Conservation (phyloP, 768 basidiomycete species). For the Podaxis sp. region DNA sequence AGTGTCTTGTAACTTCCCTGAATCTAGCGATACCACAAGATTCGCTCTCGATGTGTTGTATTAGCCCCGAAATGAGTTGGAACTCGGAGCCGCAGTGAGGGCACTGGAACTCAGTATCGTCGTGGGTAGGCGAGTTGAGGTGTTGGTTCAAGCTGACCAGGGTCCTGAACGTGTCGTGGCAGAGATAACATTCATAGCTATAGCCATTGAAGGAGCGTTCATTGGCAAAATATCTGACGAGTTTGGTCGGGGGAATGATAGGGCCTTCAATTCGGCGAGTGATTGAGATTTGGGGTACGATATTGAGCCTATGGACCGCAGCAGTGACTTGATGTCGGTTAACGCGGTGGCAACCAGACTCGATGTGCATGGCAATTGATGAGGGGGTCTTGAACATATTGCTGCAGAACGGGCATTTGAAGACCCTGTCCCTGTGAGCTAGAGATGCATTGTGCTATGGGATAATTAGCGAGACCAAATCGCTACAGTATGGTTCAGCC, state of each 20-base stretch:
- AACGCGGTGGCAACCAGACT: constrained; percentile 57
- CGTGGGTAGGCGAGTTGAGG: constrained; percentile 60
- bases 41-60: constrained; percentile 67
- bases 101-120: constrained; percentile 54
- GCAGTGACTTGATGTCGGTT: constrained; percentile 39
- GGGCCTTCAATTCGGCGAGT: constrained; percentile 45
- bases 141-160: constrained; percentile 58
- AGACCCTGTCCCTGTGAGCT: constrained; percentile 31
- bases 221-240: constrained; percentile 31
- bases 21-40: constrained; percentile 56
- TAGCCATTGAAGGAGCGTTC: constrained; percentile 42
- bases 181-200: constrained; percentile 65
- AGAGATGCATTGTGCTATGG: constrained; percentile 40
- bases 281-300: constrained; percentile 58
- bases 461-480: constrained; percentile 29
- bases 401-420: constrained; percentile 37
- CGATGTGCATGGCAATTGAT: constrained; percentile 62
- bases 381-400: constrained; percentile 44
- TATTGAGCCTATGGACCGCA: constrained; percentile 41
- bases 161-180: constrained; percentile 40
- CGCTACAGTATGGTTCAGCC: constrained; percentile 42
- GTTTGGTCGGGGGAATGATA: constrained; percentile 14
- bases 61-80: constrained; percentile 54
- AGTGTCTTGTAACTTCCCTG: constrained; percentile 32
- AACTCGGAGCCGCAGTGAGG: constrained; percentile 49